Base-by-base conservation (phyloP, 2,329 filamentous ascomycete genomes). In the Xylaria sp. region DNA sequence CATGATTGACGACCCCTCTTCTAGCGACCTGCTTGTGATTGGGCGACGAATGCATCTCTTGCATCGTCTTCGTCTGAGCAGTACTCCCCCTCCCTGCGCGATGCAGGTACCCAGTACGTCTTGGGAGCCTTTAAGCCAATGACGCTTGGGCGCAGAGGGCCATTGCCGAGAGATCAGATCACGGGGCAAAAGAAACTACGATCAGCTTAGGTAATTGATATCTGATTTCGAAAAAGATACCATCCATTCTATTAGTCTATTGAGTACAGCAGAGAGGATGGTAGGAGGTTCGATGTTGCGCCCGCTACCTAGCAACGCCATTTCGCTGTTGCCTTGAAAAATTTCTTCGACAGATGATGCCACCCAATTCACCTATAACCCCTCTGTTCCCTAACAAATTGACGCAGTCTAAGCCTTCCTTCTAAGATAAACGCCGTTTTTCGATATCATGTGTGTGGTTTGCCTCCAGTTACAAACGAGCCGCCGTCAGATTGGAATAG, bases 41-140 rank as follows among this genome's bases (percentile, higher is more conserved):
- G 68, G 68, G 23, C 20, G 31, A 51, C 6, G 2, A 49, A 25
- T 43, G 31, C 18, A 39, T 3, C 13, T 31, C 25, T 3, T 43
- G 57, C 43, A 46, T 57, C 36, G 36, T 60, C 36, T 28, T 51
- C 28, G 41, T 36, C 48, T 33, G 7, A 28, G 13, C 31, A 56
- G 41, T 43, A 59, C 46, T n/a, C 13, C 15, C 41, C 41, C 15
- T 25, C 49, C 33, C 51, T 62, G 64, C 51, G 51, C 54, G 41
- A 61, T 70, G 68, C 68, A 70, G 65, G 68, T 63, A 65, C 68
- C 52, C 7, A 55, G 31, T 57, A 46, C 23, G 39, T 54, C 57
- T 49, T 65, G 33, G 20, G 25, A 49, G 39, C 13, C 49, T 36
- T 23, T 41, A n/a, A 61, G 41, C 68, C 68, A 70, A 70, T 70